Base-by-base conservation (phyloP, 257 asterid genomes). In the Penstemon eatonii region DNA sequence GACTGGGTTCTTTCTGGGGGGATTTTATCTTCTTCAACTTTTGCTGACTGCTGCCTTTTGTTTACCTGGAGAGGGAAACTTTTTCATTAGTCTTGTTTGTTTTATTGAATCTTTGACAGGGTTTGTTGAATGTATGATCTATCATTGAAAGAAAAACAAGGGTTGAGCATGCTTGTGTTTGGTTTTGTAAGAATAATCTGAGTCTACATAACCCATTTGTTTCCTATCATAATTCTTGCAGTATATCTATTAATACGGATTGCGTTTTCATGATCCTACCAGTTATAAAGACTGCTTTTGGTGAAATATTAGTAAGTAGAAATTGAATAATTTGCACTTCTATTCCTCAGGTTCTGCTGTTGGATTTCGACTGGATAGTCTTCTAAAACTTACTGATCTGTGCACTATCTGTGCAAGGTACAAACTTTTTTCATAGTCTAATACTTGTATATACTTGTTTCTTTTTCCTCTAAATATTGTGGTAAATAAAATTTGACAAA, bases 321-420 rank as follows among this genome's bases (percentile, higher is more conserved):
- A 60, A 52, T 25, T 15, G 51, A 55, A 60, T 62, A 9, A 51
- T 41, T 19, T 33, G 10, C 56, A 19, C 75, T 59, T 62, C 59
- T 63, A 49, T 40, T 54, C 18, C 71, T 66, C 77, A 91, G 97
- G 98, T 69, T 87, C 95, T 75, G 98, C 96, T 56, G 89, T 88
- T 25, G 98, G 98, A 51, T 91, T 91, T 83, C 91, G 95, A 69
- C 75, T 91, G 69, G 98, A 91, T 58, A 89, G 98, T 75, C 98
- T 91, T 65, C 89, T 87, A 40, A 91, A 91, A 77, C 95, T 91
- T 58, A 82, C 87, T 10, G 98, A 91, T 65, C 95, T 42, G 85
- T 91, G 88, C 96, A 91, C 80, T 87, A 91, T 75, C 83, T 91
- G 62, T 91, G 96, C 63, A 91, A 91, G 94, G 97, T 91, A 84